Evolutionary conservation across 495 filamentous ascomycete genomes (phyloP).

Genomic region (Trichocladium uniseriatum): DNA sequence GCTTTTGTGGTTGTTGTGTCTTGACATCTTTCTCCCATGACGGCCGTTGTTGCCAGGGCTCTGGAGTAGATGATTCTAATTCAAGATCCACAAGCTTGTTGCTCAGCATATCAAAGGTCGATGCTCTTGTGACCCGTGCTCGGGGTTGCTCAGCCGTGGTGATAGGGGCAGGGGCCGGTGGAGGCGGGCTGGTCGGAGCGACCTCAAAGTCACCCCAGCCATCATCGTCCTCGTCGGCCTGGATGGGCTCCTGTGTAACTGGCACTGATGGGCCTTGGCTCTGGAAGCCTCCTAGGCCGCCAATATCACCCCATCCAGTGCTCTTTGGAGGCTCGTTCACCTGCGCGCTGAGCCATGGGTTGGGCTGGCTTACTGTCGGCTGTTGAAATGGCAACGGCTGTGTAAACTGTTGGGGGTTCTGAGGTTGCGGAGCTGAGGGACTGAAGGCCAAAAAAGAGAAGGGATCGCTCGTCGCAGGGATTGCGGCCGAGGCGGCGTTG

Average conservation of each 20-base stretch:
- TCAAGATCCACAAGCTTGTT: conserved; percentile 35
- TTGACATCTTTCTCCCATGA: conserved; percentile 12
- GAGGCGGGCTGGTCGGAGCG: conserved; percentile 22
- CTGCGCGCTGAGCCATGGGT: conserved; percentile 12
- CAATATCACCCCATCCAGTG: conserved; percentile 15
- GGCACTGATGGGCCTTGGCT: neutral
- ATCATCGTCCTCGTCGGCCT: conserved; percentile 47
- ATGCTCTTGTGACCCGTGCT: conserved; percentile 29
- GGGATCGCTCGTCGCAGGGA: conserved; percentile 10
- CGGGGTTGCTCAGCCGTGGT: conserved; percentile 12
- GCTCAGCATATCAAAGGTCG: conserved; percentile 37
- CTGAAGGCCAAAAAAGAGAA: conserved; percentile 14
- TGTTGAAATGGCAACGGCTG: conserved; percentile 14
- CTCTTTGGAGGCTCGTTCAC: conserved; percentile 3
- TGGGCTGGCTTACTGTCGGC: conserved; percentile 7
- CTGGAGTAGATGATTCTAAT: conserved; percentile 7
- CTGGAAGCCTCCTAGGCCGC: conserved; percentile 10
- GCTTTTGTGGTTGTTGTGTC: conserved; percentile 4
- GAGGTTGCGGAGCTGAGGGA: conserved; percentile 9
- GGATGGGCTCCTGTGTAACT: neutral
- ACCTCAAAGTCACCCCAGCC: conserved; percentile 71
- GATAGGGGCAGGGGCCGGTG: neutral
- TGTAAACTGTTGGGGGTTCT: conserved; percentile 16
- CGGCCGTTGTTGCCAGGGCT: conserved; percentile 11
- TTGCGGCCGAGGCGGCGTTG: neutral